These are phyloP conservation scores for Trichoderma virens DNA, from an alignment of 495 filamentous ascomycete species.

Conservation along the genomic window DNA sequence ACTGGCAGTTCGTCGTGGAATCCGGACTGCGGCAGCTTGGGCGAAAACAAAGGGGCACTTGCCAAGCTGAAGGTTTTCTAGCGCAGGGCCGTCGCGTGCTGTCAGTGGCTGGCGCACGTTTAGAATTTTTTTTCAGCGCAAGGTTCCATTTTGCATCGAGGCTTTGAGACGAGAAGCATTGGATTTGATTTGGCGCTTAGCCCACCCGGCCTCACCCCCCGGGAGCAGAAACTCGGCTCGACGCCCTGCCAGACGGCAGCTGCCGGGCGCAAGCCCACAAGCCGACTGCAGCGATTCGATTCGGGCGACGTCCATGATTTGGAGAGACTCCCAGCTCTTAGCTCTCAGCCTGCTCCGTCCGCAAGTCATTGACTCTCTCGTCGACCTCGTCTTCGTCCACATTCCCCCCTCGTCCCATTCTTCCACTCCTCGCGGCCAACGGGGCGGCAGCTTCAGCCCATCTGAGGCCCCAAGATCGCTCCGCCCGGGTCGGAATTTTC, in stretches of 20 bases:
- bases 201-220: neutral
- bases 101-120: conserved; percentile 3
- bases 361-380: no score
- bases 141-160: no score
- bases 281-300: neutral
- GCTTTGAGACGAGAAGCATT: neutral
- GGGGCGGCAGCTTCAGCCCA: neutral
- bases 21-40: neutral
- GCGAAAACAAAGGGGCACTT: neutral
- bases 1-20: no score
- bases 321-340: no score
- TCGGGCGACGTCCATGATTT: no score
- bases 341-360: no score
- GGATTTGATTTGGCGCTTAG: neutral
- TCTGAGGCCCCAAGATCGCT: neutral
- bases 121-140: neutral
- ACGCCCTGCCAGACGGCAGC: neutral
- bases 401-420: neutral
- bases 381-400: no score
- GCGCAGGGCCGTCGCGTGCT: neutral
- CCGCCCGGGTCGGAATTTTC: conserved; percentile 2
- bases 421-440: neutral
- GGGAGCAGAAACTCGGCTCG: neutral
- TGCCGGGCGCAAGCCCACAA: neutral
- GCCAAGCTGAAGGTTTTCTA: conserved; percentile 3